phyloP scores from a whole-genome alignment of 805 yeast species.

The Torulaspora franciscae region DNA sequence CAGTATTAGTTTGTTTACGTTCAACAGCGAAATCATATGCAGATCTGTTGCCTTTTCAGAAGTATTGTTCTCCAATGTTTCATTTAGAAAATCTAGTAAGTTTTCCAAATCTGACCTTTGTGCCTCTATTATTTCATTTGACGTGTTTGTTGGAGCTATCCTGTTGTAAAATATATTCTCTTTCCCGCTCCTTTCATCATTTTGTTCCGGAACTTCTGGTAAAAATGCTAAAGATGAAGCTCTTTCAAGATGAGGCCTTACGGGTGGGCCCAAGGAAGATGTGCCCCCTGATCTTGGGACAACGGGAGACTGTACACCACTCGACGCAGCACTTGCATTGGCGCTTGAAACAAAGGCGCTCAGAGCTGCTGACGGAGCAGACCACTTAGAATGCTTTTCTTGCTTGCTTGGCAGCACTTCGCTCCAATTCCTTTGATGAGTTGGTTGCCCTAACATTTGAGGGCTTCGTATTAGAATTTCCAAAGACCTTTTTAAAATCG shows the following conservation, averaged over 20 bases:
- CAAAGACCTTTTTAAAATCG: slow-evolving; percentile 68
- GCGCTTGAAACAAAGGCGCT: slow-evolving; percentile 31
- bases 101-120: slow-evolving; percentile 31
- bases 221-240: slow-evolving; percentile 15
- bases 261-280: slow-evolving; percentile 2
- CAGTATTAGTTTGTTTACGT: slow-evolving; percentile 30
- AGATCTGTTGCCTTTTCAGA: slow-evolving; percentile 31
- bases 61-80: slow-evolving; percentile 32
- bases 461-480: slow-evolving; percentile 70
- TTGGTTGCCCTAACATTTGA: slow-evolving; percentile 24
- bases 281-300: background rate
- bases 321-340: slow-evolving; percentile 7
- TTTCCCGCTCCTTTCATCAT: background rate
- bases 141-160: slow-evolving; percentile 9
- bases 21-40: slow-evolving; percentile 33
- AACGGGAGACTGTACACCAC: slow-evolving; percentile 11
- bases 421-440: slow-evolving; percentile 9
- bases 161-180: slow-evolving; percentile 10
- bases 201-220: slow-evolving; percentile 3
- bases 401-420: slow-evolving; percentile 3
- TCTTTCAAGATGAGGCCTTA: slow-evolving; percentile 11
- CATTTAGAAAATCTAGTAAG: slow-evolving; percentile 30
- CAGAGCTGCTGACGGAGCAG: slow-evolving; percentile 26
- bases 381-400: slow-evolving; percentile 10
- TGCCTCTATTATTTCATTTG: slow-evolving; percentile 20